Evolutionary conservation across 257 asterid species (phyloP).

Genomic region (Penstemon newberryi): DNA sequence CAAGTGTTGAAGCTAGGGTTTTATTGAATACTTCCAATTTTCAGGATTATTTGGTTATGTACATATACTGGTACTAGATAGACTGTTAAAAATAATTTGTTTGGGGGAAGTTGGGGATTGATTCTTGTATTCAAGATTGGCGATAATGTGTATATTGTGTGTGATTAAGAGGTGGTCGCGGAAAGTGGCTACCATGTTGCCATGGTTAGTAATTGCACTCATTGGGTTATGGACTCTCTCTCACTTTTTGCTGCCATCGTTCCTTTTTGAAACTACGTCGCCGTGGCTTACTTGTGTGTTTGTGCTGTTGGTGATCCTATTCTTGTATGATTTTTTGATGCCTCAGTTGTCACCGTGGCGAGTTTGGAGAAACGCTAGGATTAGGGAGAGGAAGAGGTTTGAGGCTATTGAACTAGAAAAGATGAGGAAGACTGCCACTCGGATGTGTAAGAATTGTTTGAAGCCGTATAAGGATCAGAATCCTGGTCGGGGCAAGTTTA

Average conservation of each 20-base stretch:
- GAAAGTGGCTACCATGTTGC: constrained; percentile 92
- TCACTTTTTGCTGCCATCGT: constrained; percentile 87
- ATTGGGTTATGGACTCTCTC: constrained; percentile 91
- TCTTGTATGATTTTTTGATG: constrained; percentile 90
- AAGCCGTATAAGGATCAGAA: constrained; percentile 92
- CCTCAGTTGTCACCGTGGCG: constrained; percentile 84
- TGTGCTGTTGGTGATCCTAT: constrained; percentile 70
- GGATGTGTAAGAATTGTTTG: constrained; percentile 92
- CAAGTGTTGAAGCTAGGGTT: constrained; percentile 42
- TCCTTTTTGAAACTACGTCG: constrained; percentile 82
- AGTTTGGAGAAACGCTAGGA: constrained; percentile 67
- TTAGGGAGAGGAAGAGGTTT: constrained; percentile 72
- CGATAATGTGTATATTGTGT: constrained; percentile 97
- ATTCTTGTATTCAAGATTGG: constrained; percentile 37
- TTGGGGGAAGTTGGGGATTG: constrained; percentile 28
- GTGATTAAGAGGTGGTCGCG: constrained; percentile 94
- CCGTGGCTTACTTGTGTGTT: constrained; percentile 81
- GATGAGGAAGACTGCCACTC: constrained; percentile 80
- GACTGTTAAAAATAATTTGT: not conserved
- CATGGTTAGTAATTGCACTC: constrained; percentile 93
- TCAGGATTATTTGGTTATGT: constrained; percentile 10
- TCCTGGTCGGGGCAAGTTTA: constrained; percentile 96
- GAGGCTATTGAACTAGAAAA: constrained; percentile 88
- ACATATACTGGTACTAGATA: no score
- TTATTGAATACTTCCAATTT: constrained; percentile 31